phyloP scores from a whole-genome alignment of 352 stramenopile genomes.

The Pythium myriotylum region DNA sequence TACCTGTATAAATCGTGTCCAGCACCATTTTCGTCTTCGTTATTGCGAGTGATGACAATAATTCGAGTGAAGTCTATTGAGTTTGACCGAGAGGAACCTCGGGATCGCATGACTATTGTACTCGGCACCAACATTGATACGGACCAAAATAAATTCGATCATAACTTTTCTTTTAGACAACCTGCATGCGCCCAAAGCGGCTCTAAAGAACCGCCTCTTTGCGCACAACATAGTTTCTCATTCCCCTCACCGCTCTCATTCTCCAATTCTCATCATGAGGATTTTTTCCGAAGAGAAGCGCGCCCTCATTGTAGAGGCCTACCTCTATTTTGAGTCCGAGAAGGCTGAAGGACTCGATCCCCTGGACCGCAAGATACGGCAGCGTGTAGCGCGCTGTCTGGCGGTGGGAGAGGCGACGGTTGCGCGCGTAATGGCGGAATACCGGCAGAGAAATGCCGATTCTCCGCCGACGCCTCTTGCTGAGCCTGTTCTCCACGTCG shows the following conservation, averaged over 20 bases:
- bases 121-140: constrained; percentile 1
- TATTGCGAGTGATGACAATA: no score
- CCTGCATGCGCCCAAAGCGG: not conserved
- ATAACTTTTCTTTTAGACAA: not conserved
- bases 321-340: not conserved
- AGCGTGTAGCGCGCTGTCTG: constrained; percentile 1
- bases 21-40: no score
- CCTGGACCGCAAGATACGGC: not conserved
- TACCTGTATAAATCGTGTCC: no score
- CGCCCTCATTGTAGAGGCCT: not conserved
- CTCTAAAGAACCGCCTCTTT: not conserved
- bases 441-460: not conserved
- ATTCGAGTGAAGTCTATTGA: no score
- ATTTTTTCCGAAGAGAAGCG: not conserved
- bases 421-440: not conserved
- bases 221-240: not conserved
- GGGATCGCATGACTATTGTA: no score
- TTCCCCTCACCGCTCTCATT: not conserved
- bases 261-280: not conserved
- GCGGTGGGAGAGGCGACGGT: not conserved
- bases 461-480: not conserved
- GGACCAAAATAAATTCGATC: not conserved
- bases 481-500: not conserved
- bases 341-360: not conserved
- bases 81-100: no score